These are phyloP conservation scores for Microbotryum silenes-acaulis DNA, from an alignment of 1,284 basidiomycete species.

Conservation along the genomic window DNA sequence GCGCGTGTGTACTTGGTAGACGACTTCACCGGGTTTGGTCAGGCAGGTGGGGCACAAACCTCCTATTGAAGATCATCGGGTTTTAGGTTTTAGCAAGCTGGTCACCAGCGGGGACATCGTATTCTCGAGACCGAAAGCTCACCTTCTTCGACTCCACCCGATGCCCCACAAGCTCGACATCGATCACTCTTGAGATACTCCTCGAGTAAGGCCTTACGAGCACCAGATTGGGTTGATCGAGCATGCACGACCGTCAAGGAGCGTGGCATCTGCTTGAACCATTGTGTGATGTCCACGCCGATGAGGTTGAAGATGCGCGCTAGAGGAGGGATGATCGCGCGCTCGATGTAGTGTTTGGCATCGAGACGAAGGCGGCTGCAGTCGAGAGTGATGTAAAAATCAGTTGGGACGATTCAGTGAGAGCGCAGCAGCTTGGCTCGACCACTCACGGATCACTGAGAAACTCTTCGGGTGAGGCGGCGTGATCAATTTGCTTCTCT, in stretches of 20 bases:
- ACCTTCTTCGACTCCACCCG: slow-evolving; percentile 17
- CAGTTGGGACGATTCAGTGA: slow-evolving; percentile 2
- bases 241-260: slow-evolving; percentile 40
- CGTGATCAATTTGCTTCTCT: slow-evolving; percentile 68
- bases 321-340: slow-evolving; percentile 79
- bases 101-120: not conserved
- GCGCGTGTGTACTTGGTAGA: slow-evolving; percentile 54
- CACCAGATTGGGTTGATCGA: not conserved
- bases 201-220: slow-evolving; percentile 23
- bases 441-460: slow-evolving; percentile 57
- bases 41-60: slow-evolving; percentile 63
- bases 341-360: slow-evolving; percentile 80
- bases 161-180: slow-evolving; percentile 32
- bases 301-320: slow-evolving; percentile 85
- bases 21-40: slow-evolving; percentile 50
- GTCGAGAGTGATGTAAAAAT: not conserved
- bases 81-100: not conserved
- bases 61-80: slow-evolving; percentile 35
- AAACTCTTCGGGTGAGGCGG: slow-evolving; percentile 69
- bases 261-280: slow-evolving; percentile 80
- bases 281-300: slow-evolving; percentile 76
- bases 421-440: slow-evolving; percentile 23
- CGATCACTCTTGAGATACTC: slow-evolving; percentile 30
- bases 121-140: not conserved
- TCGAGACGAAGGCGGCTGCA: slow-evolving; percentile 61